Conservation (phyloP, 441 rosid genomes). For the Aleurites moluccanus region DNA sequence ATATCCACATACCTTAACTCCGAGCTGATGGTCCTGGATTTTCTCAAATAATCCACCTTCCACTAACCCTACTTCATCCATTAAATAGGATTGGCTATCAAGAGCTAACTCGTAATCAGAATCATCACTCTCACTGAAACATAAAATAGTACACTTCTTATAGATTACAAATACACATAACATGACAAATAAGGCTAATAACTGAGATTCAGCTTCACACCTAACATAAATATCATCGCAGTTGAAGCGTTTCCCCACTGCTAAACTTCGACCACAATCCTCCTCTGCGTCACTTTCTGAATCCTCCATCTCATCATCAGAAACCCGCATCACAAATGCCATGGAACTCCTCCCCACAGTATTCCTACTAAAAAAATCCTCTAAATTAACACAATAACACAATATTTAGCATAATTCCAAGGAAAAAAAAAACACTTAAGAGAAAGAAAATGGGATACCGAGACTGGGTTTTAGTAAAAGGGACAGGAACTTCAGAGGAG, state of each 20-base stretch:
- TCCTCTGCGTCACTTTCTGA: conserved; percentile 33
- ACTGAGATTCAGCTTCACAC: conserved; percentile 27
- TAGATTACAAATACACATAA: background rate
- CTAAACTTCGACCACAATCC: conserved; percentile 26
- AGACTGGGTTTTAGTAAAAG: conserved; percentile 44
- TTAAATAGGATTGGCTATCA: conserved; percentile 42
- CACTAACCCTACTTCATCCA: conserved; percentile 51
- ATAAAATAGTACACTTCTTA: background rate
- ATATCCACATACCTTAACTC: conserved; percentile 51
- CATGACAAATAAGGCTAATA: background rate
- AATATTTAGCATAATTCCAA: background rate
- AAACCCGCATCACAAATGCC: conserved; percentile 65
- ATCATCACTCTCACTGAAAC: conserved; percentile 52
- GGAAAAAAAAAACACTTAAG: background rate
- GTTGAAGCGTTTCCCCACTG: conserved; percentile 41
- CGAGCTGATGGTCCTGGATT: conserved; percentile 52
- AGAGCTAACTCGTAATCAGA: conserved; percentile 48
- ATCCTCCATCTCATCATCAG: conserved; percentile 63
- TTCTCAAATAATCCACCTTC: conserved; percentile 61
- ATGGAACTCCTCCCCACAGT: conserved; percentile 33
- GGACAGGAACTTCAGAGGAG: conserved; percentile 39
- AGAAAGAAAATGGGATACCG: conserved; percentile 32
- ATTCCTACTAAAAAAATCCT: conserved; percentile 26
- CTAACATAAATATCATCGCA: conserved; percentile 56
- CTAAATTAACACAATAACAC: conserved; percentile 1